Conservation (phyloP, 352 stramenopile species). For the Globisporangium nagaii region DNA sequence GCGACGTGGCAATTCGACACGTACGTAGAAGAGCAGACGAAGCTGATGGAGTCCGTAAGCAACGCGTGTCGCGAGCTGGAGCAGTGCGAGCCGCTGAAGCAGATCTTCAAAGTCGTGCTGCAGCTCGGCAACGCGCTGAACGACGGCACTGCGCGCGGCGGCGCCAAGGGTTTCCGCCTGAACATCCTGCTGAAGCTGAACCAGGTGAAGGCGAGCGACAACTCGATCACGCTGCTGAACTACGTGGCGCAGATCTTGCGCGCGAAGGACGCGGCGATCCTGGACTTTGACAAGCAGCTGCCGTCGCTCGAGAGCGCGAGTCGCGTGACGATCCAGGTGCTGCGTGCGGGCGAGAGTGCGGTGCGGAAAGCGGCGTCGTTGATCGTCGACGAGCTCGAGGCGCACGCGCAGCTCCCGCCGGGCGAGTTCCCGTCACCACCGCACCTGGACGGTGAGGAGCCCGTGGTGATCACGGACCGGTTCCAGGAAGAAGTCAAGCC, state of each 20-base stretch:
- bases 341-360: conserved; percentile 68
- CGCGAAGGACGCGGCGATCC: conserved; percentile 53
- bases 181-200: conserved; percentile 87
- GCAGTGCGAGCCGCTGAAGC: conserved; percentile 78
- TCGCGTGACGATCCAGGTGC: conserved; percentile 67
- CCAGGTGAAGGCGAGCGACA: conserved; percentile 80
- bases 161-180: conserved; percentile 84
- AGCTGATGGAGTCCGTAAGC: conserved; percentile 75
- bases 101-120: conserved; percentile 83
- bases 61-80: conserved; percentile 89
- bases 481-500: conserved; percentile 75
- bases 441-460: conserved; percentile 15
- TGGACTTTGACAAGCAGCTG: conserved; percentile 73
- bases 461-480: conserved; percentile 45
- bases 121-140: conserved; percentile 90
- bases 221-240: conserved; percentile 80
- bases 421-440: conserved; percentile 28
- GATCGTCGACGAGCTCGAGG: conserved; percentile 66
- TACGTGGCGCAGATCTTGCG: conserved; percentile 71
- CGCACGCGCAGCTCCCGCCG: conserved; percentile 53
- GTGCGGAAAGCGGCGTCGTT: conserved; percentile 67
- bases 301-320: conserved; percentile 72
- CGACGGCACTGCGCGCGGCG: conserved; percentile 75
- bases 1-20: conserved; percentile 83
- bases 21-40: conserved; percentile 73